phyloP scores from a whole-genome alignment of 2,329 filamentous ascomycete species.

The Exophiala viscosa region DNA sequence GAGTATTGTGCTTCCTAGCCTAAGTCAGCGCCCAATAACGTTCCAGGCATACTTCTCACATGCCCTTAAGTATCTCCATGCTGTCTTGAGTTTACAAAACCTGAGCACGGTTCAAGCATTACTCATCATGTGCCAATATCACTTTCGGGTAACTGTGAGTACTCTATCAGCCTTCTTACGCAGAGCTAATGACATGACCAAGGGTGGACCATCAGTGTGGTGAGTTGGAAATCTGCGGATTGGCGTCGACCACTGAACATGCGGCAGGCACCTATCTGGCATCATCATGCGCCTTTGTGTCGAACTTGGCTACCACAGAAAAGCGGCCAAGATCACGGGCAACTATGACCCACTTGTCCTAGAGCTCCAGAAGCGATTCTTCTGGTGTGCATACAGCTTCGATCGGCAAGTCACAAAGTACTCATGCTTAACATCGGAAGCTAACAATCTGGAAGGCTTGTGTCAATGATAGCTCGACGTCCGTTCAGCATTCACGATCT shows the following conservation, averaged over 20 bases:
- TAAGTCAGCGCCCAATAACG: neutral
- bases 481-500: conserved; percentile 25
- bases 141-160: conserved; percentile 20
- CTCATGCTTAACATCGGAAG: neutral
- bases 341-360: conserved; percentile 13
- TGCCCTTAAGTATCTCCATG: conserved; percentile 22
- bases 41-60: conserved; percentile 26
- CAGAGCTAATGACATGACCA: neutral
- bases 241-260: neutral
- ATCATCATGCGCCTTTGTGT: conserved; percentile 23
- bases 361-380: conserved; percentile 25
- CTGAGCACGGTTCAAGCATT: conserved; percentile 24
- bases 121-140: conserved; percentile 22
- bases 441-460: conserved; percentile 7
- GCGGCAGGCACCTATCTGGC: conserved; percentile 20
- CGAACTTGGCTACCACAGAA: conserved; percentile 24
- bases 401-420: conserved; percentile 16
- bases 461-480: conserved; percentile 20
- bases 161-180: neutral
- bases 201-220: conserved; percentile 21
- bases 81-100: conserved; percentile 20
- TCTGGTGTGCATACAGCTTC: conserved; percentile 28
- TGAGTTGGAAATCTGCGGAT: conserved; percentile 1
- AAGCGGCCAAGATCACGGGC: neutral
- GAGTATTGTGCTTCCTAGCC: neutral